A percentile compares a stretch with the other conserved stretches of the same genome.
phyloP scores from a whole-genome alignment of 352 stramenopile species.

The Globisporangium canariense region DNA sequence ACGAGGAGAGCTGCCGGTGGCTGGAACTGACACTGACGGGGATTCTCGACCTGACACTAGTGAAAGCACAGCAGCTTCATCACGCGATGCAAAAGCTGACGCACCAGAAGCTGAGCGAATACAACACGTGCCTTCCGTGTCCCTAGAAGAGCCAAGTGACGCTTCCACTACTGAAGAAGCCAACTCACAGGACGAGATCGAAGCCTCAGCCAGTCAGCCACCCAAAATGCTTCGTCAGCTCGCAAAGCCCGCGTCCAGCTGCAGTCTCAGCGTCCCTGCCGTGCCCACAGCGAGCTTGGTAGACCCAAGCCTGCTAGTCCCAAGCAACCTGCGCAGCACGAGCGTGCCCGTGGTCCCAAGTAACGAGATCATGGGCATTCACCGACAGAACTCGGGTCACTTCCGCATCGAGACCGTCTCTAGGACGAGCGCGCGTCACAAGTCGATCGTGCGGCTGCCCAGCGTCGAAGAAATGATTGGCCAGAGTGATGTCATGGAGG shows the following conservation, averaged over 20 bases:
- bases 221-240: neutral
- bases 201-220: neutral
- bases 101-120: neutral
- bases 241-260: conserved; percentile 3
- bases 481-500: conserved; percentile 8
- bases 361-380: conserved; percentile 3
- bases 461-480: conserved; percentile 19
- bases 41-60: neutral
- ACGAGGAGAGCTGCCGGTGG: too few relatives aligned
- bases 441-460: conserved; percentile 12
- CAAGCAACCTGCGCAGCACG: conserved; percentile 16
- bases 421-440: neutral
- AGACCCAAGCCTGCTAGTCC: neutral
- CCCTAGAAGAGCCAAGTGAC: neutral
- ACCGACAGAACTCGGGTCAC: conserved; percentile 2
- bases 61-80: neutral
- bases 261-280: conserved; percentile 26
- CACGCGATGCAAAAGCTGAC: neutral
- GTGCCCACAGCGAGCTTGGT: conserved; percentile 5
- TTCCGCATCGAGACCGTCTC: conserved; percentile 9
- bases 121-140: neutral
- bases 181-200: neutral
- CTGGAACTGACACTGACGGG: neutral
- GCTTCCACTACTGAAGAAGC: neutral
- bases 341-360: conserved; percentile 24